phyloP scores from a whole-genome alignment of 768 basidiomycete genomes.

The Hemileccinum rubropunctum region DNA sequence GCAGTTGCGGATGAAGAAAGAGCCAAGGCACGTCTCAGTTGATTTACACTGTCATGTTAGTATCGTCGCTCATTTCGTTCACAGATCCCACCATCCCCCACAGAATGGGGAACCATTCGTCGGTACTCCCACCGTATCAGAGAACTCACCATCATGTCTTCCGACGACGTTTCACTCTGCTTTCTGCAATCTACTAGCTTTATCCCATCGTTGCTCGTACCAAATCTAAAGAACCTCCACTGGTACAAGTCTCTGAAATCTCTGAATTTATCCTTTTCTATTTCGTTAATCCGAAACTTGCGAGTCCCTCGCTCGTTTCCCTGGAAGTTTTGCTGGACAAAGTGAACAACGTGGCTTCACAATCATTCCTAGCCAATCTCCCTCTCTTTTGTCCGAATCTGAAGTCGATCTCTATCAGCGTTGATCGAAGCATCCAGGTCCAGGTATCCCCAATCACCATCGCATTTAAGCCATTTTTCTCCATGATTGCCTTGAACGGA shows the following conservation, averaged over 20 bases:
- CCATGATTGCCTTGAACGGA: too few species aligned
- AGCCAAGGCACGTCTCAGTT: background rate
- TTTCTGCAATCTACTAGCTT: slow-evolving; percentile 1
- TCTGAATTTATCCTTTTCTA: too few species aligned
- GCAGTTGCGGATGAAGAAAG: background rate
- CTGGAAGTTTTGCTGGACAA: background rate
- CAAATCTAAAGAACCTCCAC: slow-evolving; percentile 1
- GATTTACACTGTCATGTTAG: background rate
- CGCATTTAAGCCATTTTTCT: too few species aligned
- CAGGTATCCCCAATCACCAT: background rate
- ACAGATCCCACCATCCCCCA: background rate
- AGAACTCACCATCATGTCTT: too few species aligned
- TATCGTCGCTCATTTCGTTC: too few species aligned
- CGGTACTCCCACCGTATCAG: slow-evolving; percentile 5
- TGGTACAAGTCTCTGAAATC: background rate
- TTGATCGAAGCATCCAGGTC: background rate
- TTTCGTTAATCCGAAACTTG: background rate
- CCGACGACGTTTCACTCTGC: too few species aligned
- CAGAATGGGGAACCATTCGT: background rate
- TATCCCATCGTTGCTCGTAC: background rate
- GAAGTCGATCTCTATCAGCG: background rate
- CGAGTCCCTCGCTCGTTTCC: background rate
- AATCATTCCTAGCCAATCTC: background rate
- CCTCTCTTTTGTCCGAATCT: background rate
- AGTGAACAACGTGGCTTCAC: background rate